These are phyloP conservation scores for Rubia peregrina DNA, from an alignment of 305 asterid genomes.

Conservation along the genomic window DNA sequence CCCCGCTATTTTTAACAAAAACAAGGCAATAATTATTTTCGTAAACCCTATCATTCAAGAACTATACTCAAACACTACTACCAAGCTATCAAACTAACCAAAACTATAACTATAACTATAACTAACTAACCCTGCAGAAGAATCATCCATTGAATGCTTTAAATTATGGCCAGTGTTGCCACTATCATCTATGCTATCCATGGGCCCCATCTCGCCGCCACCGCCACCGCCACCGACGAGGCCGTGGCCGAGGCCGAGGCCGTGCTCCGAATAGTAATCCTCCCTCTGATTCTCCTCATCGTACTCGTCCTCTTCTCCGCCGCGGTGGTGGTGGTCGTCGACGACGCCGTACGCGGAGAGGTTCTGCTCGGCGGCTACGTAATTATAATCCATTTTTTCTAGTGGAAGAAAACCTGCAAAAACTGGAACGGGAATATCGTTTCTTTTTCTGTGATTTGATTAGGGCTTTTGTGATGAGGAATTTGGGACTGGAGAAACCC, in stretches of 20 bases:
- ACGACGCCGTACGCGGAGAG: slow-evolving; percentile 59
- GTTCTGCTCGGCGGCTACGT: slow-evolving; percentile 53
- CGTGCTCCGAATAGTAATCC: slow-evolving; percentile 34
- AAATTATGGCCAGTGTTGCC: slow-evolving; percentile 42
- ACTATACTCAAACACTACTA: slow-evolving; percentile 39
- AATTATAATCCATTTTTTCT: slow-evolving; percentile 67
- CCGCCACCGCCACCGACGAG: slow-evolving; percentile 11
- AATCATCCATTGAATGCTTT: slow-evolving; percentile 63
- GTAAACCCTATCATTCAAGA: slow-evolving; percentile 25
- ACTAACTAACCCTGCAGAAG: slow-evolving; percentile 94
- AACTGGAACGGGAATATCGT: neutral
- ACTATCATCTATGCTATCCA: slow-evolving; percentile 74
- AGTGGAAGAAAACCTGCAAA: slow-evolving; percentile 1
- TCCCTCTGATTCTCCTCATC: slow-evolving; percentile 57
- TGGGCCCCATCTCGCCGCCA: slow-evolving; percentile 36
- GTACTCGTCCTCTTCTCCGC: slow-evolving; percentile 30
- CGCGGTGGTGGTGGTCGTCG: slow-evolving; percentile 34
- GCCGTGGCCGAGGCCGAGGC: slow-evolving; percentile 10
- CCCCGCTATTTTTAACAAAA: slow-evolving; percentile 6
- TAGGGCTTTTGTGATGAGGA: neutral
- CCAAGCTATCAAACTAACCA: slow-evolving; percentile 26
- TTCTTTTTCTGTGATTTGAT: neutral
- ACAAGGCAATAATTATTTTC: slow-evolving; percentile 2
- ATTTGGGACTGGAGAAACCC: neutral
- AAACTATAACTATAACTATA: slow-evolving; percentile 37